Percentiles rank a stretch among this genome's conserved stretches.
Evolutionary conservation across 2,329 filamentous ascomycete species (phyloP).

Genomic region (Blastomyces emzantsi): DNA sequence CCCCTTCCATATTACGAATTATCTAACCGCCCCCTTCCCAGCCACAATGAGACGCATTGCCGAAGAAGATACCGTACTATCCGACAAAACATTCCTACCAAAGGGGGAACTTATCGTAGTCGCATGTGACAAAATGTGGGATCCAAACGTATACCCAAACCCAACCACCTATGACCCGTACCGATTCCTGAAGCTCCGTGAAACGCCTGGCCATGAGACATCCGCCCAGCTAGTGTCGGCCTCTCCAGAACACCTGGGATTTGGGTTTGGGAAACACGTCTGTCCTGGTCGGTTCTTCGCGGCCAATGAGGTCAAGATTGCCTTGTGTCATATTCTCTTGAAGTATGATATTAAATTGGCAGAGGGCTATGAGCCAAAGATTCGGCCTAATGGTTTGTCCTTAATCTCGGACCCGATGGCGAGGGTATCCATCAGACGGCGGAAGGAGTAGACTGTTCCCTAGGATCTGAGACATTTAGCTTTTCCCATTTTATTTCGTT

Average conservation of each 20-base stretch:
- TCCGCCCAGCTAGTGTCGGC: slow-evolving; percentile 14
- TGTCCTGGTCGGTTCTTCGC: slow-evolving; percentile 32
- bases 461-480: background rate
- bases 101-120: slow-evolving; percentile 14
- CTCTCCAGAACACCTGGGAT: slow-evolving; percentile 17
- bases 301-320: slow-evolving; percentile 27
- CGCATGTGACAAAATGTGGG: slow-evolving; percentile 15
- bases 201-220: slow-evolving; percentile 11
- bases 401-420: slow-evolving; percentile 1
- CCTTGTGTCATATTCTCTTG: slow-evolving; percentile 25
- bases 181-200: slow-evolving; percentile 15
- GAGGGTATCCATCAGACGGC: slow-evolving; percentile 2
- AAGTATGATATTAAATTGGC: slow-evolving; percentile 28
- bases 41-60: slow-evolving; percentile 14
- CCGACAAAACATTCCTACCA: slow-evolving; percentile 16
- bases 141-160: slow-evolving; percentile 15
- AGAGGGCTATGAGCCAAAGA: slow-evolving; percentile 12
- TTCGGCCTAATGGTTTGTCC: background rate
- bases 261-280: slow-evolving; percentile 25
- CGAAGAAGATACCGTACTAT: slow-evolving; percentile 13
- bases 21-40: slow-evolving; percentile 12
- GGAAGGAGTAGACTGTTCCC: background rate
- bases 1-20: slow-evolving; percentile 4
- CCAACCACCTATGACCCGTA: slow-evolving; percentile 16
- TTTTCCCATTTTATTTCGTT: background rate